These are phyloP conservation scores for Alternaria sp. DNA, from an alignment of 2,329 filamentous ascomycete species.

Conservation along the genomic window DNA sequence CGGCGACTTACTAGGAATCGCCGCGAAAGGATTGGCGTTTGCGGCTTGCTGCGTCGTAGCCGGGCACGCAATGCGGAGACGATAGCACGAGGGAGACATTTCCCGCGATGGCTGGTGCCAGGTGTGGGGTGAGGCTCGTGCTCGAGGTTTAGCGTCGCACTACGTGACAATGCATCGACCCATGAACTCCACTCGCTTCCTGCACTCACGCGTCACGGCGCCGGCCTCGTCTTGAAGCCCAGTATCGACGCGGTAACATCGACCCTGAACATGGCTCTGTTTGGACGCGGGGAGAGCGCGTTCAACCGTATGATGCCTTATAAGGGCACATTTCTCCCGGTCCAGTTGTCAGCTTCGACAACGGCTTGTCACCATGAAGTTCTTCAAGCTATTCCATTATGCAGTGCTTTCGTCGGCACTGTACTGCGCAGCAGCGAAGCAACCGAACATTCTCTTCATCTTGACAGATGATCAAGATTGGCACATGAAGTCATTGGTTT, in stretches of 20 bases:
- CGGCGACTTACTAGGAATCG: background rate
- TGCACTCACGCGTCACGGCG: background rate
- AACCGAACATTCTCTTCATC: conserved; percentile 67
- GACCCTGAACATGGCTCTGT: background rate
- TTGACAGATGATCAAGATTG: conserved; percentile 71
- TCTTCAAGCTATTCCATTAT: background rate
- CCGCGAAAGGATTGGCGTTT: background rate
- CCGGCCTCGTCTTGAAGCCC: background rate
- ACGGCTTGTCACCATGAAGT: background rate
- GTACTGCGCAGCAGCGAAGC: background rate
- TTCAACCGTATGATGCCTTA: background rate
- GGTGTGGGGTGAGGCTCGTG: background rate
- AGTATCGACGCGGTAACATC: background rate
- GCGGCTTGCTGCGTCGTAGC: background rate
- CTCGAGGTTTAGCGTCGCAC: background rate
- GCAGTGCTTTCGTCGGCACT: background rate
- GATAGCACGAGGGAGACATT: background rate
- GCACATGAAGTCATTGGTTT: conserved; percentile 36
- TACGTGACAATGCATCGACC: background rate
- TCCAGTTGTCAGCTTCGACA: background rate
- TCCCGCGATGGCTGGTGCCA: background rate
- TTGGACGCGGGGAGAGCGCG: background rate
- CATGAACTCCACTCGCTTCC: background rate
- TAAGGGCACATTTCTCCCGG: background rate
- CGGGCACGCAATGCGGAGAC: background rate